Percentiles rank a stretch among this genome's conserved stretches.
Evolutionary conservation across 2,329 filamentous ascomycete species (phyloP).

Genomic region (Fusarium nematophilum): DNA sequence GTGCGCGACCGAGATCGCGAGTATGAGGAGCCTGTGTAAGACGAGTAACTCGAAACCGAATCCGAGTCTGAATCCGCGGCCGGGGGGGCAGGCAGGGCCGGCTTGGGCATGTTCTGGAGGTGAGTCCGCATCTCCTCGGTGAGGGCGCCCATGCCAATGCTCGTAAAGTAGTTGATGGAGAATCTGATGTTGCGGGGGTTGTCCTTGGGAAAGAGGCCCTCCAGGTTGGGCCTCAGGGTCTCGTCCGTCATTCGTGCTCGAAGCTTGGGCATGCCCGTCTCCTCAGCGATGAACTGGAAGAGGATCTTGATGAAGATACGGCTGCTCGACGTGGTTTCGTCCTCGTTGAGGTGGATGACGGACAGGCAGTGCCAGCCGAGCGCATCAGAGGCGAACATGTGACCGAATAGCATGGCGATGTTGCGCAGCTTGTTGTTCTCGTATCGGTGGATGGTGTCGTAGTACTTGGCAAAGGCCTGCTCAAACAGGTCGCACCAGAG

Average conservation of each 20-base stretch:
- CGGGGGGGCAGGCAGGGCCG: constrained; percentile 75
- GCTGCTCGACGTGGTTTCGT: constrained; percentile 95
- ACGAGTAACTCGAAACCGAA: constrained; percentile 82
- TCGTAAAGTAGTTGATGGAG: constrained; percentile 99
- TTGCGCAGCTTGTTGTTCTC: constrained; percentile 96
- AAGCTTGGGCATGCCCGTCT: constrained; percentile 84
- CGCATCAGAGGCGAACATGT: constrained; percentile 87
- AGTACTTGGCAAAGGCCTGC: constrained; percentile 89
- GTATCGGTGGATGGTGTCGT: constrained; percentile 96
- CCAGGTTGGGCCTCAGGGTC: constrained; percentile 79
- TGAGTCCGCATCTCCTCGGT: constrained; percentile 96
- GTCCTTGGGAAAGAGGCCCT: constrained; percentile 90
- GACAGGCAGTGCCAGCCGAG: constrained; percentile 93
- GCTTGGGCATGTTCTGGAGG: constrained; percentile 90
- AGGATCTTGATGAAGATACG: constrained; percentile 99
- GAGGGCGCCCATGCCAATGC: constrained; percentile 93
- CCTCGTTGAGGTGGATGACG: constrained; percentile 89
- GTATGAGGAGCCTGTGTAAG: constrained; percentile 73
- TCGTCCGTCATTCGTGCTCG: constrained; percentile 83
- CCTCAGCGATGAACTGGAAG: constrained; percentile 91
- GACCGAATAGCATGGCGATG: constrained; percentile 93
- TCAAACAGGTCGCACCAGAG: constrained; percentile 96
- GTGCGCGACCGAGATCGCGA: constrained; percentile 62
- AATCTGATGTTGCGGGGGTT: constrained; percentile 92
- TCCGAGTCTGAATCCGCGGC: constrained; percentile 72